Evolutionary conservation across 2,329 filamentous ascomycete genomes (phyloP), one percentile per base, ranked within the genome.

Genomic region (Hypoxylon sp.): DNA sequence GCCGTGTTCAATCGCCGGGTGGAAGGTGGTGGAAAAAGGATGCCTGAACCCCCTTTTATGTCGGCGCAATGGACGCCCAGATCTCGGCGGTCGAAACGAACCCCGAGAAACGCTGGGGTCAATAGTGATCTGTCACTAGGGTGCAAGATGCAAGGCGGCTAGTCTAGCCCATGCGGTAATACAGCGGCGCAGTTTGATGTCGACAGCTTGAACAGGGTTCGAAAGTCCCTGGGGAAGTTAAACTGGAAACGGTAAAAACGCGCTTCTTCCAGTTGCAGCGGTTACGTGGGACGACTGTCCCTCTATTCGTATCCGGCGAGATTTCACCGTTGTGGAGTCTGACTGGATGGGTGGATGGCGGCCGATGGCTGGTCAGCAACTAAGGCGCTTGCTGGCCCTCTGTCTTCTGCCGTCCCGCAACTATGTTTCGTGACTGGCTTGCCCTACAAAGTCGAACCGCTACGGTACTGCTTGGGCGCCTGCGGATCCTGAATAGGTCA

Each of bases 51-150:
- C 54, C 61, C 42, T 51, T 54, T 49, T 61, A 61, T 65, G 54
- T 60, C 59, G 60, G 65, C 60, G 49, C 55, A 59, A 58, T 57
- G 61, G 40, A 59, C 37, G 64, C 59, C 48, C 13, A 64, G 63
- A 64, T 66, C 55, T 71, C 65, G 62, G 59, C 55, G 66, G 62
- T 71, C 53, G 53, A 64, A 55, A 68, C 20, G 61, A 60, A 71
- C 46, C 46, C 61, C 42, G 59, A 40, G 30, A 17, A 33, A n/a
- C 51, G 55, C 65, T 49, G 50, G 65, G 57, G 50, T 13, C 50
- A 56, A 55, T 33, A 65, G 61, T 63, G 68, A 70, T 70, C 61
- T 70, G 65, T 63, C 58, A 61, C 64, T 63, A 27, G 68, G 68
- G 57, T 68, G 5, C 30, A 40, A 49, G 31, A 51, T 64, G 53